Evolutionary conservation across 495 filamentous ascomycete species (phyloP).

Genomic region (Glutinoglossum americanum): DNA sequence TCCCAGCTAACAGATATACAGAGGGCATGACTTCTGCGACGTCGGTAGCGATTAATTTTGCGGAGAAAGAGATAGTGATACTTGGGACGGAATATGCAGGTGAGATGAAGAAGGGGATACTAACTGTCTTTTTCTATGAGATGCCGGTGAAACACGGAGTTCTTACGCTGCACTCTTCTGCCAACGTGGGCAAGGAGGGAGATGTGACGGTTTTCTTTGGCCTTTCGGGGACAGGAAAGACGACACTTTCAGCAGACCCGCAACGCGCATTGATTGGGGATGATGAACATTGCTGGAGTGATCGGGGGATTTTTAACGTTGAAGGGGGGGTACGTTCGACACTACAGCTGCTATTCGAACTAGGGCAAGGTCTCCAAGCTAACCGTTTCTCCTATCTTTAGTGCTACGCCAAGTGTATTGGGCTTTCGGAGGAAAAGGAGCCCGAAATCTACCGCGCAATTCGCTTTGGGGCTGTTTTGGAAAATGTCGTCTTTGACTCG

Average conservation of each 20-base stretch:
- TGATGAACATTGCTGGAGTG: conserved; percentile 99
- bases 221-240: conserved; percentile 96
- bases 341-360: not conserved
- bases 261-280: conserved; percentile 93
- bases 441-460: conserved; percentile 96
- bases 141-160: conserved; percentile 99
- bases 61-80: conserved; percentile 92
- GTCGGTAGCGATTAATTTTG: conserved; percentile 72
- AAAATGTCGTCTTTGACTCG: conserved; percentile 96
- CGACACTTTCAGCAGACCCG: conserved; percentile 87
- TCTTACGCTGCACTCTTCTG: conserved; percentile 85
- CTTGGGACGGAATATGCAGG: conserved; percentile 97
- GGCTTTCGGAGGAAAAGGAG: conserved; percentile 94
- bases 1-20: conserved; percentile 96
- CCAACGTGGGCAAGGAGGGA: conserved; percentile 68
- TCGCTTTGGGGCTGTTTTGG: conserved; percentile 86
- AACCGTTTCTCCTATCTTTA: not conserved
- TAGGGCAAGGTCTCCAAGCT: not conserved
- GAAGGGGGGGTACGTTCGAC: conserved; percentile 45
- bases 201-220: conserved; percentile 99
- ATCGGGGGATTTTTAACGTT: conserved; percentile 95
- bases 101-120: conserved; percentile 99
- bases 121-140: conserved; percentile 98
- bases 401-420: conserved; percentile 98
- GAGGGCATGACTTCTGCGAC: conserved; percentile 93